Conservation (phyloP, 140 eudicot species). For the Ambrosia hybrid region DNA sequence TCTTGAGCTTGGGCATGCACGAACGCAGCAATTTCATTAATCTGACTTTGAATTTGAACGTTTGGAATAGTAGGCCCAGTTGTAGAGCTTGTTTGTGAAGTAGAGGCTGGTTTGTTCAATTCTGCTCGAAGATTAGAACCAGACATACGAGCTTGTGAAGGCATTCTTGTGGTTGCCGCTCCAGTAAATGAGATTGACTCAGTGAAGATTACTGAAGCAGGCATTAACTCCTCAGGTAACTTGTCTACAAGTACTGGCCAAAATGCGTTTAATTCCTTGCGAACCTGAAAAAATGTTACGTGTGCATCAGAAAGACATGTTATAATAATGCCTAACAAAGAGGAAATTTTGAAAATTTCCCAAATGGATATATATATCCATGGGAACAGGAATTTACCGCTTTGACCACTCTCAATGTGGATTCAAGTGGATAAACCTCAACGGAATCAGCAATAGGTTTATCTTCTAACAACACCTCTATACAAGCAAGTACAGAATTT, state of each 20-base stretch:
- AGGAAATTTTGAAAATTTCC: not conserved
- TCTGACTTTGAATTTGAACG: no score
- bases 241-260: conserved; percentile 70
- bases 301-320: conserved; percentile 1
- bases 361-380: not conserved
- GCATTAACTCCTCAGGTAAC: conserved; percentile 47
- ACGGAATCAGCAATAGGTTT: conserved; percentile 44
- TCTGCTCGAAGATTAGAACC: no score
- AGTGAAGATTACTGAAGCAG: no score
- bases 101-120: no score
- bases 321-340: conserved; percentile 3
- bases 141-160: no score
- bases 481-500: conserved; percentile 77
- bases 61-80: no score
- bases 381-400: conserved; percentile 36
- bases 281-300: conserved; percentile 52
- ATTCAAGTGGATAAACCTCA: conserved; percentile 71
- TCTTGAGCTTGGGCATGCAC: no score
- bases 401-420: conserved; percentile 81
- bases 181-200: no score
- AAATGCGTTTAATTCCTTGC: conserved; percentile 54
- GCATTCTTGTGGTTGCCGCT: no score
- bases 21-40: no score
- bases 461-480: conserved; percentile 65
- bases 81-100: no score